Conservation (phyloP, 768 basidiomycete genomes). For the Lactarius tabidus region DNA sequence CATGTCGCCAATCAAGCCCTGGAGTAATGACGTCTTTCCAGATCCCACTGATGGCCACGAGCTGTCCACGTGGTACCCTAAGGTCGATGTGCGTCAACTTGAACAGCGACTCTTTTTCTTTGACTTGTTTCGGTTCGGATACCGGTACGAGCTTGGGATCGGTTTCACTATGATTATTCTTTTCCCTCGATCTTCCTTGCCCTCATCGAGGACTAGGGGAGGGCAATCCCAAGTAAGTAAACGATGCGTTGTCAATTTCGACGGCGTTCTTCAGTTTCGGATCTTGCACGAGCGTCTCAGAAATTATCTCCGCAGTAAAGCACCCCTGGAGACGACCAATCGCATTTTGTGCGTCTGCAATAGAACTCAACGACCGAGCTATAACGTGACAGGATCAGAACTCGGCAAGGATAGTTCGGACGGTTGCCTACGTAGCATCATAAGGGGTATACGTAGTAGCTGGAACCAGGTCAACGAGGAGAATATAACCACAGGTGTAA, state of each 20-base stretch:
- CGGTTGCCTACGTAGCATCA: slow-evolving; percentile 50
- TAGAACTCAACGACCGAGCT: slow-evolving; percentile 69
- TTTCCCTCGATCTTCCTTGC: slow-evolving; percentile 27
- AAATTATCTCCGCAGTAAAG: slow-evolving; percentile 77
- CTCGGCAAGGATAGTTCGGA: not conserved
- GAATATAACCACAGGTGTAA: slow-evolving; percentile 73
- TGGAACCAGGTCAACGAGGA: slow-evolving; percentile 84
- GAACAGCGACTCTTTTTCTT: slow-evolving; percentile 49
- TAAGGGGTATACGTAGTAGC: slow-evolving; percentile 76
- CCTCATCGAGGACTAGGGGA: slow-evolving; percentile 46
- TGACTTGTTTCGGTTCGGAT: slow-evolving; percentile 31
- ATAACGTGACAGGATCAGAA: slow-evolving; percentile 2
- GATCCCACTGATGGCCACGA: slow-evolving; percentile 78
- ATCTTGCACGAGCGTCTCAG: slow-evolving; percentile 55
- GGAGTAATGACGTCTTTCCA: slow-evolving; percentile 66
- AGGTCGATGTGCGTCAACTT: slow-evolving; percentile 61
- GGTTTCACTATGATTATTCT: slow-evolving; percentile 12
- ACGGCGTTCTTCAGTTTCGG: slow-evolving; percentile 57
- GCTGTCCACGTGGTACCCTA: slow-evolving; percentile 65
- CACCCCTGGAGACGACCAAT: slow-evolving; percentile 70
- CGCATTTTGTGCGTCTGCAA: slow-evolving; percentile 82
- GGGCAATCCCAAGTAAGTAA: slow-evolving; percentile 89
- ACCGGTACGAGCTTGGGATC: slow-evolving; percentile 7
- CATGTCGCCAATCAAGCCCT: slow-evolving; percentile 84
- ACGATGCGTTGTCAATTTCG: slow-evolving; percentile 61